These are phyloP conservation scores for Linnemannia hyalina DNA, from an alignment of 192 early-diverging fungal genomes.

Conservation along the genomic window DNA sequence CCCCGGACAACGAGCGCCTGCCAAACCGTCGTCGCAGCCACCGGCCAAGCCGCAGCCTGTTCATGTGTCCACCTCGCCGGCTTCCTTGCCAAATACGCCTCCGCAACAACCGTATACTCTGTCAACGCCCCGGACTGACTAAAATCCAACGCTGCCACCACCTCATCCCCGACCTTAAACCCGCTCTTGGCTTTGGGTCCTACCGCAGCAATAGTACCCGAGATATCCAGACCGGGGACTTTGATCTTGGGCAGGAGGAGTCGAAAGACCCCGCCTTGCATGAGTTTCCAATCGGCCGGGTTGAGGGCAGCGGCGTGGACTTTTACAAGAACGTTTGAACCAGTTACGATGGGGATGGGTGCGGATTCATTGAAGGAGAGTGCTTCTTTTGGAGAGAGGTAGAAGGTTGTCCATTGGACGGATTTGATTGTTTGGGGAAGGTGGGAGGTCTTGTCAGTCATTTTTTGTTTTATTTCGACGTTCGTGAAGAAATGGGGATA, in stretches of 20 bases:
- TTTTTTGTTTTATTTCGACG: background rate
- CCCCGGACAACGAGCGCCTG: slow-evolving; percentile 25
- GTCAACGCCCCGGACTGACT: slow-evolving; percentile 24
- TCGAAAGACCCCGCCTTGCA: slow-evolving; percentile 22
- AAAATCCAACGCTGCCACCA: slow-evolving; percentile 41
- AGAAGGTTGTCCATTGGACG: slow-evolving; percentile 23
- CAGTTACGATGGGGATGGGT: slow-evolving; percentile 21
- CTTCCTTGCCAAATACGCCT: slow-evolving; percentile 19
- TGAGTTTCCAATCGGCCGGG: slow-evolving; percentile 58
- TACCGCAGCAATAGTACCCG: slow-evolving; percentile 41
- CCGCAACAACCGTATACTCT: slow-evolving; percentile 29
- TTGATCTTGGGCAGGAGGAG: slow-evolving; percentile 31
- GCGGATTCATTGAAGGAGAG: slow-evolving; percentile 26
- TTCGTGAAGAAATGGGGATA: background rate
- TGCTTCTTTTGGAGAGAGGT: slow-evolving; percentile 7
- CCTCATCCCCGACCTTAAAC: slow-evolving; percentile 48
- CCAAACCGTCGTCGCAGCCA: slow-evolving; percentile 40
- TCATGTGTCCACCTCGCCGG: slow-evolving; percentile 30
- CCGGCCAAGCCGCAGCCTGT: slow-evolving; percentile 43
- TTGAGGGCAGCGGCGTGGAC: slow-evolving; percentile 53
- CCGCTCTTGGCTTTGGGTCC: slow-evolving; percentile 33
- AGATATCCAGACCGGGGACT: slow-evolving; percentile 33
- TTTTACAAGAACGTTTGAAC: slow-evolving; percentile 43
- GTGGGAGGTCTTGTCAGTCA: slow-evolving; percentile 20
- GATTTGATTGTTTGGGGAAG: slow-evolving; percentile 31